Evolutionary conservation across 371 early-diverging fungal genomes (phyloP).

Genomic region (Aphelidium insulamus): DNA sequence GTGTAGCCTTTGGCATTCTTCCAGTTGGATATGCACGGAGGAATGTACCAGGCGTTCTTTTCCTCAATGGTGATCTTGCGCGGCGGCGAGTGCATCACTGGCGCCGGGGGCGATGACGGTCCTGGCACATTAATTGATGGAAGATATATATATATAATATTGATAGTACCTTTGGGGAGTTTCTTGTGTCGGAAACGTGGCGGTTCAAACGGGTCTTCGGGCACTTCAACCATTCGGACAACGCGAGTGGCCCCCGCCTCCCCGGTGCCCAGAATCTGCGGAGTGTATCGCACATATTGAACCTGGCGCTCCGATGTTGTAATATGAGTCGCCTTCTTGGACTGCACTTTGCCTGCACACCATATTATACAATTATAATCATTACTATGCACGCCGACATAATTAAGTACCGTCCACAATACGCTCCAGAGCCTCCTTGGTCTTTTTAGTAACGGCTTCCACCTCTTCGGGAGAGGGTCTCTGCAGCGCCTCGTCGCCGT

Average conservation of each 20-base stretch:
- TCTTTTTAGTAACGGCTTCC: slow-evolving; percentile 60
- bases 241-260: slow-evolving; percentile 28
- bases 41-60: slow-evolving; percentile 85
- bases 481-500: slow-evolving; percentile 35
- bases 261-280: slow-evolving; percentile 3
- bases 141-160: background rate
- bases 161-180: slow-evolving; percentile 37
- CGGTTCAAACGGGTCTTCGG: slow-evolving; percentile 88
- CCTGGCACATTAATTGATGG: slow-evolving; percentile 2
- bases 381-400: too few relatives aligned
- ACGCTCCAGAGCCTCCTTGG: slow-evolving; percentile 63
- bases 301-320: slow-evolving; percentile 29
- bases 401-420: slow-evolving; percentile 36
- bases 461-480: slow-evolving; percentile 61
- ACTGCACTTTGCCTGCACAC: background rate
- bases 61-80: slow-evolving; percentile 83
- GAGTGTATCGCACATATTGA: slow-evolving; percentile 37
- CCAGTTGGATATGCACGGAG: slow-evolving; percentile 95
- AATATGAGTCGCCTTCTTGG: too few relatives aligned
- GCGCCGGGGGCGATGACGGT: slow-evolving; percentile 82
- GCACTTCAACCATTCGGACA: slow-evolving; percentile 82
- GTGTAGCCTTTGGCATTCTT: slow-evolving; percentile 97
- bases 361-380: background rate
- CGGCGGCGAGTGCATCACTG: slow-evolving; percentile 91
- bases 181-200: slow-evolving; percentile 77